A percentile compares a stretch with the other conserved stretches of the same genome.
Evolutionary conservation across 805 yeast genomes (phyloP).

Genomic region (Nakazawaea holstii): DNA sequence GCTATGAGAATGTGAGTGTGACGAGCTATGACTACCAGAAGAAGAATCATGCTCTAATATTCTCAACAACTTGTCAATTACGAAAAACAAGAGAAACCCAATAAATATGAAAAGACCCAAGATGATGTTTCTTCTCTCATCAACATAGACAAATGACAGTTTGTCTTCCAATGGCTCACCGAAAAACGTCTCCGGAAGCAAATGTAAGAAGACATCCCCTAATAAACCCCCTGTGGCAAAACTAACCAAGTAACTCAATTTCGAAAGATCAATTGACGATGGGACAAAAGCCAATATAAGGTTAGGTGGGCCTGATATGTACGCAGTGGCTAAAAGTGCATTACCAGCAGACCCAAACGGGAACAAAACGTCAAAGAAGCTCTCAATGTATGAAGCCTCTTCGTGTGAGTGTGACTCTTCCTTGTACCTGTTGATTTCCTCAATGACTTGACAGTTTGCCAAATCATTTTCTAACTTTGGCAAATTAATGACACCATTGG

Average conservation of each 20-base stretch:
- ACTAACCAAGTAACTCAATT: constrained; percentile 50
- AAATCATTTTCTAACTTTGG: constrained; percentile 25
- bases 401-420: constrained; percentile 10
- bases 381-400: constrained; percentile 26
- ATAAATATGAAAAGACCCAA: constrained; percentile 51
- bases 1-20: constrained; percentile 39
- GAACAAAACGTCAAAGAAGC: constrained; percentile 36
- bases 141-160: constrained; percentile 42
- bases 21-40: constrained; percentile 16
- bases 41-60: constrained; percentile 36
- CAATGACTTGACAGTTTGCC: constrained; percentile 33
- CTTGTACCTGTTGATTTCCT: constrained; percentile 26
- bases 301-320: constrained; percentile 63
- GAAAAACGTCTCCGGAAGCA: constrained; percentile 63
- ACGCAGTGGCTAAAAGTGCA: constrained; percentile 56
- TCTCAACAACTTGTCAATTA: constrained; percentile 58
- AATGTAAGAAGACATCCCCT: constrained; percentile 70
- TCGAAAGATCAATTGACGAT: constrained; percentile 44
- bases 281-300: constrained; percentile 52
- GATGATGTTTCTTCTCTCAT: constrained; percentile 41
- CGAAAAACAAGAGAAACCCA: constrained; percentile 56
- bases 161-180: constrained; percentile 40
- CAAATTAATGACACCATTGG: constrained; percentile 38
- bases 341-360: constrained; percentile 57
- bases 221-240: constrained; percentile 75